These are phyloP conservation scores for Tuber brumale DNA, from an alignment of 495 filamentous ascomycete genomes.

Conservation along the genomic window DNA sequence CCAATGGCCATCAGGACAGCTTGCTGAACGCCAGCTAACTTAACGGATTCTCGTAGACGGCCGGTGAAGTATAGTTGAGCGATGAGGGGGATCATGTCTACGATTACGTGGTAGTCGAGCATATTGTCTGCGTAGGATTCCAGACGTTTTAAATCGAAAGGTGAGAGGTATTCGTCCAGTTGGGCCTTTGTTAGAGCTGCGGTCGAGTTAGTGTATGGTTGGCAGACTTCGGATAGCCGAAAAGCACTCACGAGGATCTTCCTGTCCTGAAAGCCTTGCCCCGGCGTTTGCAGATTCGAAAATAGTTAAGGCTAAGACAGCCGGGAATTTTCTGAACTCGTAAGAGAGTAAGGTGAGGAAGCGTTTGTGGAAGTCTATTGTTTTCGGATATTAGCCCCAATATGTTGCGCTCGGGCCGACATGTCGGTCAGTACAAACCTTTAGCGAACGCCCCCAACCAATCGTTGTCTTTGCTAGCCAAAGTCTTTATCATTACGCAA, in stretches of 20 bases:
- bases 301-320: conserved; percentile 74
- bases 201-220: conserved; percentile 48
- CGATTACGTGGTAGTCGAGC: conserved; percentile 93
- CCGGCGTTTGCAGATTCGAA: conserved; percentile 75
- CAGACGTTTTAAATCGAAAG: conserved; percentile 88
- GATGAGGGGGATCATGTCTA: conserved; percentile 81
- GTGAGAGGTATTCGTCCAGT: conserved; percentile 69
- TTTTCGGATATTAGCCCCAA: background rate
- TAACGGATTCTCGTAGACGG: conserved; percentile 58
- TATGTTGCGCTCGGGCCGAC: background rate
- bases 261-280: conserved; percentile 51
- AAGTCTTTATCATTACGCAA: conserved; percentile 87
- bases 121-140: conserved; percentile 95
- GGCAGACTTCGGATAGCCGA: conserved; percentile 4
- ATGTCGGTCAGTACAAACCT: background rate
- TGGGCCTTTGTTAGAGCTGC: conserved; percentile 59
- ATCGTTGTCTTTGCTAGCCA: conserved; percentile 59
- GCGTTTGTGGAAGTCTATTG: conserved; percentile 75
- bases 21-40: conserved; percentile 68
- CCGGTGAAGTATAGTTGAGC: conserved; percentile 76
- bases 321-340: conserved; percentile 80
- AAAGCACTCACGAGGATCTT: conserved; percentile 20
- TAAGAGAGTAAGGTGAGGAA: conserved; percentile 85
- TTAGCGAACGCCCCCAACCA: conserved; percentile 87
- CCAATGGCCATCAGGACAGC: conserved; percentile 84